Percentiles rank a stretch among this genome's conserved stretches.
Evolutionary conservation across 805 yeast genomes (phyloP).

Genomic region (Scheffersomyces lignosus): DNA sequence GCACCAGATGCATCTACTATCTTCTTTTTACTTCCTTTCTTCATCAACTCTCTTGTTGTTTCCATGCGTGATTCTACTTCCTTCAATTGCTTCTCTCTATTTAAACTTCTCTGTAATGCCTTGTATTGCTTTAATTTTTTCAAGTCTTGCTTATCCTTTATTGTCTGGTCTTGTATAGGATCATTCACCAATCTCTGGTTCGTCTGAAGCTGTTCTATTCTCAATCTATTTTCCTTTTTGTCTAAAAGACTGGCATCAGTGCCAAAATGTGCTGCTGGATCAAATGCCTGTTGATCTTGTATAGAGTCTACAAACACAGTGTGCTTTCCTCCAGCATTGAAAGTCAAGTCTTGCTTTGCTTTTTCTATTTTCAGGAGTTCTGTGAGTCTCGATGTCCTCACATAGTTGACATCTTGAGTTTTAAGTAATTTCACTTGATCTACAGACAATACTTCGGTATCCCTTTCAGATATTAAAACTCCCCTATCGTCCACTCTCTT

Average conservation of each 20-base stretch:
- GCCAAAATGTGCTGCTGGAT: conserved; percentile 64
- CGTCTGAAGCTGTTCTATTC: conserved; percentile 56
- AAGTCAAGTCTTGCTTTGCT: conserved; percentile 48
- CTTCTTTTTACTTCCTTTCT: conserved; percentile 84
- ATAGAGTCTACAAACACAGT: conserved; percentile 79
- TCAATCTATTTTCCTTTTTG: conserved; percentile 71
- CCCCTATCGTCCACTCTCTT: conserved; percentile 71
- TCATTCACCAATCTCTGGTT: conserved; percentile 29
- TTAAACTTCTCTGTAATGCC: conserved; percentile 61
- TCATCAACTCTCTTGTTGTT: conserved; percentile 82
- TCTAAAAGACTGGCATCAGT: conserved; percentile 65
- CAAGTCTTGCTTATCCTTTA: conserved; percentile 37
- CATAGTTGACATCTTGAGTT: conserved; percentile 87
- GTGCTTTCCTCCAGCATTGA: conserved; percentile 68
- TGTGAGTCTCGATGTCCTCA: conserved; percentile 70
- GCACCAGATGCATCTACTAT: conserved; percentile 64
- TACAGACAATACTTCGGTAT: conserved; percentile 55
- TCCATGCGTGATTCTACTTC: conserved; percentile 74
- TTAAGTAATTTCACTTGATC: conserved; percentile 83
- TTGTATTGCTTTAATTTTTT: conserved; percentile 63
- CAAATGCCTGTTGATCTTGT: conserved; percentile 55
- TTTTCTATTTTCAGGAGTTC: conserved; percentile 67
- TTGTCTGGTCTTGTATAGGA: conserved; percentile 25
- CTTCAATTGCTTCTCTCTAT: conserved; percentile 66
- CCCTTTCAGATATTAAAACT: conserved; percentile 63